A percentile compares a stretch with the other conserved stretches of the same genome.
These are phyloP conservation scores for Tylopilus cervinicoccineus DNA, from an alignment of 768 basidiomycete species.

Conservation along the genomic window DNA sequence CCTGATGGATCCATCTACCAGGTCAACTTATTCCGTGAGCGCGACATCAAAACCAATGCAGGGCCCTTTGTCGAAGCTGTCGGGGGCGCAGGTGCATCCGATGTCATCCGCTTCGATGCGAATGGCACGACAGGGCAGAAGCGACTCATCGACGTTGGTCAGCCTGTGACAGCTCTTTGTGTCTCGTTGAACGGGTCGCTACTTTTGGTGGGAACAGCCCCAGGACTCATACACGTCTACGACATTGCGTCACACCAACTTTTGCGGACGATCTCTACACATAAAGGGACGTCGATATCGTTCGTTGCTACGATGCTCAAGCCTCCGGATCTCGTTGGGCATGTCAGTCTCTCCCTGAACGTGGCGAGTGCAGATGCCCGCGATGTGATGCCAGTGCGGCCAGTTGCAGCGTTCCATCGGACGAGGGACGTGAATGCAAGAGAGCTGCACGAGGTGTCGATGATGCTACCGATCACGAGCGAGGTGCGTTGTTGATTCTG, in stretches of 20 bases:
- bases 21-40: slow-evolving; percentile 70
- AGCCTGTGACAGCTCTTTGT: slow-evolving; percentile 66
- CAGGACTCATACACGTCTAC: slow-evolving; percentile 74
- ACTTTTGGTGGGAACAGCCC: slow-evolving; percentile 76
- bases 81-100: slow-evolving; percentile 68
- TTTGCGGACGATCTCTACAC: slow-evolving; percentile 73
- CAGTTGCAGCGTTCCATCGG: slow-evolving; percentile 68
- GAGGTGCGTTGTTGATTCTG: slow-evolving; percentile 31
- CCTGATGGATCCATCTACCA: slow-evolving; percentile 72
- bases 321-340: slow-evolving; percentile 84
- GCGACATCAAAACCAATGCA: slow-evolving; percentile 47
- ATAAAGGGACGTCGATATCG: slow-evolving; percentile 66
- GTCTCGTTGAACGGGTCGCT: slow-evolving; percentile 77
- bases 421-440: slow-evolving; percentile 64
- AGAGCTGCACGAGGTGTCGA: slow-evolving; percentile 66
- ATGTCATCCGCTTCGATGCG: slow-evolving; percentile 66
- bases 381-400: slow-evolving; percentile 62
- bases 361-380: slow-evolving; percentile 36
- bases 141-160: slow-evolving; percentile 65
- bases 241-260: slow-evolving; percentile 90
- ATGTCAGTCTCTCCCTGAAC: slow-evolving; percentile 54
- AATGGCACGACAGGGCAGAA: slow-evolving; percentile 44
- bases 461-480: slow-evolving; percentile 50
- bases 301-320: slow-evolving; percentile 75
- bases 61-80: slow-evolving; percentile 58